These are phyloP conservation scores for Plantago ovata DNA, from an alignment of 257 asterid genomes.

Conservation along the genomic window DNA sequence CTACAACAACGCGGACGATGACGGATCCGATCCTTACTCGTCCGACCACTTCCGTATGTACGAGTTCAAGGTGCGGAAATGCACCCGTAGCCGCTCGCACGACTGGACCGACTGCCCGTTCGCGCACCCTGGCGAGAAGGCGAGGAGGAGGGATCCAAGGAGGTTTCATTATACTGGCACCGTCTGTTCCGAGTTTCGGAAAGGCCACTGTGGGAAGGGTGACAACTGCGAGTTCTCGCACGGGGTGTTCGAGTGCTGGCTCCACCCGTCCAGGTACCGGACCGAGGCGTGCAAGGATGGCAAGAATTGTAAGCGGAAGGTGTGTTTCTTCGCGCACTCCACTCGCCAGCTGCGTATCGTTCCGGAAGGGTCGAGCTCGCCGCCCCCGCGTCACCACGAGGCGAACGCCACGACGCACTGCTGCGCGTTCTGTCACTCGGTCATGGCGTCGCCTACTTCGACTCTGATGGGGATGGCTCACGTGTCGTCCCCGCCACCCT, in stretches of 20 bases:
- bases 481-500: constrained; percentile 50
- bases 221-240: constrained; percentile 83
- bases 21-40: constrained; percentile 68
- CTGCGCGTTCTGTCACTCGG: constrained; percentile 56
- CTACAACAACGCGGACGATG: constrained; percentile 42
- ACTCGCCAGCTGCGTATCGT: constrained; percentile 74
- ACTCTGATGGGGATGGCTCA: constrained; percentile 54
- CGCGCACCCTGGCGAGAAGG: constrained; percentile 96
- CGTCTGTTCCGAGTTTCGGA: constrained; percentile 76
- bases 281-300: constrained; percentile 98
- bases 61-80: constrained; percentile 86
- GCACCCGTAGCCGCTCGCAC: constrained; percentile 90
- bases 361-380: constrained; percentile 34
- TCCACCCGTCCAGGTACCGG: constrained; percentile 82
- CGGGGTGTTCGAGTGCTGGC: constrained; percentile 97
- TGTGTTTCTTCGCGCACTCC: constrained; percentile 89
- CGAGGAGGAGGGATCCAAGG: constrained; percentile 87
- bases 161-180: constrained; percentile 70
- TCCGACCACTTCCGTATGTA: constrained; percentile 84
- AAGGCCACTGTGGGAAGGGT: constrained; percentile 65
- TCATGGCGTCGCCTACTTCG: constrained; percentile 61
- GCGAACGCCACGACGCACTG: constrained; percentile 47
- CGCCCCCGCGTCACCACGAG: constrained; percentile 11
- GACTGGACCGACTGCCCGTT: constrained; percentile 99
- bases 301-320: constrained; percentile 78